Base-by-base conservation (phyloP, 371 early-diverging fungal genomes). In the Coelomomyces lativittatus region DNA sequence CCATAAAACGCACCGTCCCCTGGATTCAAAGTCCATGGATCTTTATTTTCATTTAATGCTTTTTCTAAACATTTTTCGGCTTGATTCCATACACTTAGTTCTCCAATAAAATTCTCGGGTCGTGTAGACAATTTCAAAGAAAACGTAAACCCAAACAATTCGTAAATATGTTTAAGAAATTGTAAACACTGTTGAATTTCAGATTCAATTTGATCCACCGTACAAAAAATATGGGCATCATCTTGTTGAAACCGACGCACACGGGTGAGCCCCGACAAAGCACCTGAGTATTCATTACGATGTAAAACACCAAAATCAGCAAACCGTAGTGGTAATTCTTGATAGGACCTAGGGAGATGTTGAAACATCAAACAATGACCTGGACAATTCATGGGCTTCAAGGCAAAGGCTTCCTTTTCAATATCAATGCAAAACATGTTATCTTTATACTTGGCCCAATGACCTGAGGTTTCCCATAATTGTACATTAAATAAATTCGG, bases 1-100 rank as follows among this genome's bases (percentile, higher is more conserved):
- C 98, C 99, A 64, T 99, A 99, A 79, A 99, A 99, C 24, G 99
- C 99, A 33, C 98, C 99, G 75, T 99, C 99, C 55, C 97, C 96
- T 21, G 84, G 86, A 63, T 98, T 92, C 29, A 97, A 49, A 50
- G 72, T 76, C 92, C 93, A 99, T 9, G 68, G 56, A 35, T 78
- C 56, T 26, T 85, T 85, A 39, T 79, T 81, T 37, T 76, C 70
- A 56, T 83, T 65, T 57, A 92, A 62, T 2, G 93, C 88, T 19
- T 78, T 61, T 24, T 67, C 78, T 23, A 98, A 65, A 40, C 79
- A 34, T 70, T 64, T 66, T 61, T 96, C 99, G 23, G 98, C 99
- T 26, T 58, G 62, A 53, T 91, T 70, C 99, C 99, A 99, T 39
- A 85, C 87, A 10, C 70, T 77, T 30, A 88, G 63, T 5, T 54